Conservation (phyloP, 176 grass and related monocot species). For the Tillandsia leiboldiana region DNA sequence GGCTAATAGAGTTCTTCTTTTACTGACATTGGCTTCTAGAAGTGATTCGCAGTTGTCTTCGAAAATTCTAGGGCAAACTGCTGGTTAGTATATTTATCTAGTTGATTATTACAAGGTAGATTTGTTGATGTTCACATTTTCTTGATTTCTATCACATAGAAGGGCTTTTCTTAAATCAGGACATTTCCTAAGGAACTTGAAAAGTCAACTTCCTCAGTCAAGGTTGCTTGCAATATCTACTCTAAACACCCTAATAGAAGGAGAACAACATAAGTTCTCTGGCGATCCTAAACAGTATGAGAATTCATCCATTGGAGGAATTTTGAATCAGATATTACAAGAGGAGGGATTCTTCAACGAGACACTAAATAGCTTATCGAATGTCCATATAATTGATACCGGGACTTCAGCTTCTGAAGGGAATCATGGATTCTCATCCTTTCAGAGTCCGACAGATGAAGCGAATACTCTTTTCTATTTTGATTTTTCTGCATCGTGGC, state of each 20-base stretch:
- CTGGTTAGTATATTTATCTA: slow-evolving; percentile 41
- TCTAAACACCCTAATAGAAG: slow-evolving; percentile 79
- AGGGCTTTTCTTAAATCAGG: slow-evolving; percentile 41
- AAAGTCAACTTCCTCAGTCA: slow-evolving; percentile 95
- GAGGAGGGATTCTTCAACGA: slow-evolving; percentile 78
- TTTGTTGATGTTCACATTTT: too few species aligned
- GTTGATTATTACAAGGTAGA: too few species aligned
- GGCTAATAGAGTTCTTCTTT: slow-evolving; percentile 87
- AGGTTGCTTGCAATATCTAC: slow-evolving; percentile 95
- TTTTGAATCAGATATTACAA: slow-evolving; percentile 64
- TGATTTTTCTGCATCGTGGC: slow-evolving; percentile 91
- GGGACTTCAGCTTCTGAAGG: slow-evolving; percentile 57
- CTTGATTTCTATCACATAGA: not conserved
- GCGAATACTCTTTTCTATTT: slow-evolving; percentile 95
- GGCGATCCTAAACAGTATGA: slow-evolving; percentile 27
- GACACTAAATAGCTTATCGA: slow-evolving; percentile 65
- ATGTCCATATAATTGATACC: slow-evolving; percentile 81
- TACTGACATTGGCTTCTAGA: slow-evolving; percentile 82
- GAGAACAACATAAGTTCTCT: slow-evolving; percentile 40
- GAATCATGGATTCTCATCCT: slow-evolving; percentile 26
- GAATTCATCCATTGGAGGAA: slow-evolving; percentile 31
- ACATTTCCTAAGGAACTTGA: slow-evolving; percentile 90
- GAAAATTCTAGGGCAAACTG: slow-evolving; percentile 58
- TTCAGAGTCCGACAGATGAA: slow-evolving; percentile 78
- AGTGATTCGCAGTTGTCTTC: slow-evolving; percentile 68